Base-by-base conservation (phyloP, 768 basidiomycete genomes). In the Tricholomella constricta region DNA sequence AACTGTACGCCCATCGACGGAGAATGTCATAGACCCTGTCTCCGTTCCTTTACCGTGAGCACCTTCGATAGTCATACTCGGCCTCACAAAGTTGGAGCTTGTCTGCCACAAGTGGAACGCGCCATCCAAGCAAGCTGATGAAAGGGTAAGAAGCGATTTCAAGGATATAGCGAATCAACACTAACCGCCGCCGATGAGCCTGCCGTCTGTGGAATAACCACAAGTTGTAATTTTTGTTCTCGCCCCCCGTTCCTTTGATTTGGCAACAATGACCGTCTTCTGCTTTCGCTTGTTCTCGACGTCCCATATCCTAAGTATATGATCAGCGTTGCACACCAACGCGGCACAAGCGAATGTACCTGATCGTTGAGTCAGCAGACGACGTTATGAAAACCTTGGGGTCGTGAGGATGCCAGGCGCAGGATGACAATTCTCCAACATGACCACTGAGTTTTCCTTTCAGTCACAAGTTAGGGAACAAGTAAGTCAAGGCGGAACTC, bases 321-420 rank as follows among this genome's bases (percentile, higher is more conserved):
- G 46, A 34, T 56, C 19, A 38, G 25, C 49, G 35, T 41, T 45
- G 35, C 36, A 19, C 3, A 50, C 6, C 9, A 15, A 26, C 36
- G 41, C 20, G 3, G 31, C 2, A 2, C 54, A 76, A 57, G 12
- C 29, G 41, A 22, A 36, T 50, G 62, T 65, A 92, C 90, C 96
- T 83, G 48, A 99, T 89, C 0, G 97, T 98, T 0, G 92, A 94
- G 70, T 99, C 97, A 36, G 88, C 88, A n/a, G 94, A 96, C 55
- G 87, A 83, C 2, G 97, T 98, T 44, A 98, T 88, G 71, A 98
- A 98, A 31, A 78, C 68, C 56, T 89, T 81, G 12, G 83, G 71
- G 56, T 97, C 88, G 61, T 85, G 88, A 6, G 97, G 97, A 70
- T 98, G 92, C 91, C 93, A 99, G 34, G 85, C 79, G 56, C 94